Evolutionary conservation across 148 eudicot species (phyloP), one percentile per base, ranked within the genome.

Genomic region (Arctostaphylos glauca): DNA sequence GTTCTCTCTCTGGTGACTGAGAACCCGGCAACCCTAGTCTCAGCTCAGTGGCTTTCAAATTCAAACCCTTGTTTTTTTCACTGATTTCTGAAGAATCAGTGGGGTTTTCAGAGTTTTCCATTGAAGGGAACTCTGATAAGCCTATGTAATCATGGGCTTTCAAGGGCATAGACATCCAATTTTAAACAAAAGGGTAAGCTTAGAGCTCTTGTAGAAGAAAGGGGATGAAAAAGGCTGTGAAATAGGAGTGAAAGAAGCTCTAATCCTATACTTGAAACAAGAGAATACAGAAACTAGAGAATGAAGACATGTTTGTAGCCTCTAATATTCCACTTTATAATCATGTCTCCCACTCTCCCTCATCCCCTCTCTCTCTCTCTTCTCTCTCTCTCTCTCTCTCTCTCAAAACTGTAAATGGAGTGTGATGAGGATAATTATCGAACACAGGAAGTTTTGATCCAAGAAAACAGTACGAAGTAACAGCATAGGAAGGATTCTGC

Each of bases 1-100:
- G 59, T 25, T 81, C 84, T 80, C 90, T 89, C 82, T 85, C 88
- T 10, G 91, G 86, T 21, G 89, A 89, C 68, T 89, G 85, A 15
- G 92, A 86, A 9, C 93, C 93, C 41, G 93, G 93, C 55, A 89
- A 83, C 38, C 93, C 93, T 54, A 91, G 93, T 60, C 91, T 91
- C 18, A 91, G 81, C 85, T 91, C 92, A 66, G 93, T 91, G 21
- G 89, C 91, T 83, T 86, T 90, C 53, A 90, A 86, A 81, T 89
- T 89, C 70, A 91, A 66, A 81, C 80, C 88, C 70, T 87, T 89
- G 13, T 18, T 81, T 31, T 46, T 23, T 6, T 76, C 82, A 56
- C 58, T 80, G 6, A 53, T 49, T 76, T 59, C 72, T 53, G 66
- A 76, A 38, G 87, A 48, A 44, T 38, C 62, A 43, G 54, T 56